These are phyloP conservation scores for Fusarium sp. DNA, from an alignment of 2,329 filamentous ascomycete species.

Conservation along the genomic window DNA sequence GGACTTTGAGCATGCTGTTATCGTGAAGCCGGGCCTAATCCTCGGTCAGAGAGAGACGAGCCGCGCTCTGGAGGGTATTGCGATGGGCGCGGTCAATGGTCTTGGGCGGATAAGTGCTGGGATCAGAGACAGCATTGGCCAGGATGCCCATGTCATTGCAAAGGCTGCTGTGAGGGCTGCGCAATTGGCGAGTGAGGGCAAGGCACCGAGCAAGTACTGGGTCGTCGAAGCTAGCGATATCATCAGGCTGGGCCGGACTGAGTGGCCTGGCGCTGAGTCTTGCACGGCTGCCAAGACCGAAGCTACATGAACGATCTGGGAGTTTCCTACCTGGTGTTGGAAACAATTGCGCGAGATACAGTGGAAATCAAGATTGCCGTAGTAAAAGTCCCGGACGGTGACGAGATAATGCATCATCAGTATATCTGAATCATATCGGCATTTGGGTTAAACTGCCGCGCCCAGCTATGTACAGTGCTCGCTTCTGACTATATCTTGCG, in stretches of 20 bases:
- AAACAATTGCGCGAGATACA: constrained; percentile 14
- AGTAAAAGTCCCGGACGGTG: not conserved
- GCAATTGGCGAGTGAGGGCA: constrained; percentile 65
- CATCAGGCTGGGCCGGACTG: constrained; percentile 69
- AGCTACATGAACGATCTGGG: not conserved
- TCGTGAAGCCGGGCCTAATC: constrained; percentile 78
- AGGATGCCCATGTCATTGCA: constrained; percentile 78
- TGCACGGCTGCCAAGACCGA: constrained; percentile 18
- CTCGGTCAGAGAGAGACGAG: constrained; percentile 73
- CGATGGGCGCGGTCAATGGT: constrained; percentile 64
- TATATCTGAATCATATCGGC: no score
- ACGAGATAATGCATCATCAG: no score
- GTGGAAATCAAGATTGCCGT: not conserved
- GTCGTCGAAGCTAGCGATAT: constrained; percentile 69
- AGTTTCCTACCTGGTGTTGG: not conserved
- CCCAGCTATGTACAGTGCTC: no score
- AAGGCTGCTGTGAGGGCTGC: constrained; percentile 71
- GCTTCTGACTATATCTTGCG: no score
- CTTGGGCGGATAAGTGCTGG: constrained; percentile 63
- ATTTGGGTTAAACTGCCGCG: no score
- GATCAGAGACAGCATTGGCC: constrained; percentile 72
- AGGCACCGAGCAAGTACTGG: constrained; percentile 69
- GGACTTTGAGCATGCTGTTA: constrained; percentile 80
- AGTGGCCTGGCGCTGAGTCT: constrained; percentile 55
- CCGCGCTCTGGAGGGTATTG: constrained; percentile 65